Conservation (phyloP, 441 rosid genomes). For the Flueggea neowawraea region DNA sequence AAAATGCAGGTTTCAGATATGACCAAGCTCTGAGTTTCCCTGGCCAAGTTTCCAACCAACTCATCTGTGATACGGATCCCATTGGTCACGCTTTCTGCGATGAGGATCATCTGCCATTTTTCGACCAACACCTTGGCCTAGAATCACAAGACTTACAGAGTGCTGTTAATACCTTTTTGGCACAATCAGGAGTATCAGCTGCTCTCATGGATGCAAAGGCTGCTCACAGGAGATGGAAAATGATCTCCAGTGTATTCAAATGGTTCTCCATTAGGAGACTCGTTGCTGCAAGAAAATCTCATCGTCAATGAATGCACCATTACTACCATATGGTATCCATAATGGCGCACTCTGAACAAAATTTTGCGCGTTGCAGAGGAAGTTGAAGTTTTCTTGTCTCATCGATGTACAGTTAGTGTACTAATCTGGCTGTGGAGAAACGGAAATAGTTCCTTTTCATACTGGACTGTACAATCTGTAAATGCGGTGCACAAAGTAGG, state of each 20-base stretch:
- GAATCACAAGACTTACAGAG: constrained; percentile 59
- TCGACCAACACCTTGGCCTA: constrained; percentile 37
- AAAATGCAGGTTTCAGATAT: constrained; percentile 48
- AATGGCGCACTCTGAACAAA: neutral
- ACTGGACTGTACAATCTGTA: constrained; percentile 18
- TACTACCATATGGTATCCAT: no score
- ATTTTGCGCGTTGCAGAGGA: constrained; percentile 22
- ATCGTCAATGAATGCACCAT: no score
- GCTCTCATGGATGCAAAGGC: constrained; percentile 24
- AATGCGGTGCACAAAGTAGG: constrained; percentile 8
- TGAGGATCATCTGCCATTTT: constrained; percentile 60
- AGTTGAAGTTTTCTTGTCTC: constrained; percentile 2
- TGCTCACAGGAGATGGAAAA: constrained; percentile 87
- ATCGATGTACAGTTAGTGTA: constrained; percentile 14
- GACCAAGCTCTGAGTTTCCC: constrained; percentile 53
- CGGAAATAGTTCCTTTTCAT: neutral
- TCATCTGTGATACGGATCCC: constrained; percentile 58
- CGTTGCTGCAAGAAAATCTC: constrained; percentile 42
- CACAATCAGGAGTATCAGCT: constrained; percentile 25
- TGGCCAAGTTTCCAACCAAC: constrained; percentile 38
- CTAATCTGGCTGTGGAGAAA: constrained; percentile 8
- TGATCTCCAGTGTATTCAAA: constrained; percentile 71
- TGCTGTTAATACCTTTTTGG: constrained; percentile 44
- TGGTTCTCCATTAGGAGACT: constrained; percentile 66
- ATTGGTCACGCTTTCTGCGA: constrained; percentile 61